Base-by-base conservation (phyloP, 2,329 filamentous ascomycete species). In the Calonectria pseudoreteaudii region DNA sequence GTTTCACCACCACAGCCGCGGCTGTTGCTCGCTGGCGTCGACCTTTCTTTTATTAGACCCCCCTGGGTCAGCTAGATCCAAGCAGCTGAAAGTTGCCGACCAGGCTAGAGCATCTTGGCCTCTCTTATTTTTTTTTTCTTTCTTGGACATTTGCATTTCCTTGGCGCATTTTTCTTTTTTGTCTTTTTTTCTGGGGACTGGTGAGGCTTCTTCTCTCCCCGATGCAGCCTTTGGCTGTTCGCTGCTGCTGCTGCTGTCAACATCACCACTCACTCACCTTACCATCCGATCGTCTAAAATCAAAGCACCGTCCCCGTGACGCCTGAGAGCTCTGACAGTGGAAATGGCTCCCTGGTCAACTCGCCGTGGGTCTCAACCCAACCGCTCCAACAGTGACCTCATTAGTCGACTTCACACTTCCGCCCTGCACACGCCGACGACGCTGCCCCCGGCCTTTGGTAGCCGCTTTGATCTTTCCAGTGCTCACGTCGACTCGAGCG, bases 401-500 rank as follows among this genome's bases (percentile, higher is more conserved):
- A 81, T 86, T 76, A 82, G 81, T 65, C 83, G 82, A 71, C 79
- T 86, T 70, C 85, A 86, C 77, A 80, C 79, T 70, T 82, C 83
- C 44, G 81, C 83, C 62, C 79, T 84, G 23, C 80, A 83, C 58
- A 84, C 82, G 36, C 80, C 83, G 13, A 80, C 81, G 26, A 78
- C 80, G 5, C 73, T 84, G 31, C 74, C 75, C 26, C 78, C 75
- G 28, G 71, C 74, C 20, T 73, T 74, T 69, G 64, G 68, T 18
- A 74, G 78, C 73, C 78, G 72, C 23, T 75, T 82, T 68, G 80
- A 82, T 36, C 72, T 81, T 30, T 77, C 82, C 69, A 81, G 79
- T 77, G 78, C 79, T 64, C 77, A 80, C 73, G 77, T 70, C 76
- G 86, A 86, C 72, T 86, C 86, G 50, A 87, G 85, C 81, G 89